Conservation (phyloP, 306 rosid species). For the Corylus heterophylla region DNA sequence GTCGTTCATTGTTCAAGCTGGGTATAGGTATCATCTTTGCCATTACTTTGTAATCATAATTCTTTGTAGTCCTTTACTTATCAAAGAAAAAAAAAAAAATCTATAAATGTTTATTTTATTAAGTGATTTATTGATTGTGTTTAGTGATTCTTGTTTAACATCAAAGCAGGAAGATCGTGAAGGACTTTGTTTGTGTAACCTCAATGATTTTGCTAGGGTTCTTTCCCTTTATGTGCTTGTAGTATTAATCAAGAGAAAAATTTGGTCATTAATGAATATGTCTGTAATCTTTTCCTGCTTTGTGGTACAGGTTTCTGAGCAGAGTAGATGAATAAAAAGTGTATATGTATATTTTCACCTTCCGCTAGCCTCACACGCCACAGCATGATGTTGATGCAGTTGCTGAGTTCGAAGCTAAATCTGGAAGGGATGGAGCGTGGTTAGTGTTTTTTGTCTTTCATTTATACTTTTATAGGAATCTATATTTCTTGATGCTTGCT, state of each 20-base stretch:
- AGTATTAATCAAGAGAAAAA: neutral
- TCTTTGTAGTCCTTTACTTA: neutral
- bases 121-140: neutral
- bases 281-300: conserved; percentile 4
- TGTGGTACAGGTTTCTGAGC: conserved; percentile 56
- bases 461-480: conserved; percentile 31
- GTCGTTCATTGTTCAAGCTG: conserved; percentile 66
- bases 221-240: neutral
- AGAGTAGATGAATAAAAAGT: conserved; percentile 76
- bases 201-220: neutral
- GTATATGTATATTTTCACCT: conserved; percentile 64
- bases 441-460: conserved; percentile 44
- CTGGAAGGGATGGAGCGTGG: conserved; percentile 99
- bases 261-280: neutral
- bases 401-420: conserved; percentile 89
- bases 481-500: conserved; percentile 14
- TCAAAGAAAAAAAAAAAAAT: no score
- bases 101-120: no score
- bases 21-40: conserved; percentile 57
- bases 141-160: neutral
- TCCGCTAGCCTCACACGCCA: neutral
- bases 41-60: conserved; percentile 1
- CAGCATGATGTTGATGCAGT: no score
- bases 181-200: neutral
- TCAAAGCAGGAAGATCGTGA: neutral